Percentiles rank a stretch among this genome's conserved stretches.
Evolutionary conservation across 257 asterid genomes (phyloP).

Genomic region (Solanum clarkiae): DNA sequence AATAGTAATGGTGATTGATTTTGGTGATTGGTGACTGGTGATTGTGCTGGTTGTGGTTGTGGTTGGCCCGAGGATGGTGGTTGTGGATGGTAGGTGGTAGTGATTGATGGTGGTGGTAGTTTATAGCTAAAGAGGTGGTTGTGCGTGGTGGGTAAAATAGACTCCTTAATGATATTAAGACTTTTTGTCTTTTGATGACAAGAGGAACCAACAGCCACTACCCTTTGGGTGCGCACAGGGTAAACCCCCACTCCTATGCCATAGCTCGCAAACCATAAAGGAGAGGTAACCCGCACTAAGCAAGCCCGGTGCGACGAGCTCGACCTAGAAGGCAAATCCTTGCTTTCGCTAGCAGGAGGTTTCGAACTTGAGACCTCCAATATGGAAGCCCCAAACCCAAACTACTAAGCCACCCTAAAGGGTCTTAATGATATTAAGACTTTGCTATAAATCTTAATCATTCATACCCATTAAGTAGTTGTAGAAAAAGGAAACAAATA

Average conservation of each 20-base stretch:
- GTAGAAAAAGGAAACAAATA: neutral
- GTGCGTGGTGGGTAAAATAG: neutral
- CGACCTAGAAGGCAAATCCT: no score
- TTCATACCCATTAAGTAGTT: neutral
- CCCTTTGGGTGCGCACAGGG: no score
- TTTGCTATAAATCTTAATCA: neutral
- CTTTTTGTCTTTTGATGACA: neutral
- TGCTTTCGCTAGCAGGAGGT: no score
- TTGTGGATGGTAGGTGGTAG: neutral
- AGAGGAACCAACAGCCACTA: no score
- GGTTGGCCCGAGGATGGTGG: neutral
- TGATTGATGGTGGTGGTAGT: neutral
- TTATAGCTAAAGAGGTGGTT: neutral
- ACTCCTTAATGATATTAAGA: neutral
- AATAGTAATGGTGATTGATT: neutral
- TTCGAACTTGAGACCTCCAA: no score
- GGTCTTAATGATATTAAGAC: neutral
- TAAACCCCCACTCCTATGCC: no score
- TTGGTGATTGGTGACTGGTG: neutral
- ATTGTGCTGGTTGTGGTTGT: neutral
- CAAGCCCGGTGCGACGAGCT: no score
- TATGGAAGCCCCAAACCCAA: no score
- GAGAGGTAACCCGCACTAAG: no score
- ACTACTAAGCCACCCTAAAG: no score
- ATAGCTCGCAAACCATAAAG: no score